Conservation (phyloP, 2,329 filamentous ascomycete genomes). For the Claviceps fusiformis region DNA sequence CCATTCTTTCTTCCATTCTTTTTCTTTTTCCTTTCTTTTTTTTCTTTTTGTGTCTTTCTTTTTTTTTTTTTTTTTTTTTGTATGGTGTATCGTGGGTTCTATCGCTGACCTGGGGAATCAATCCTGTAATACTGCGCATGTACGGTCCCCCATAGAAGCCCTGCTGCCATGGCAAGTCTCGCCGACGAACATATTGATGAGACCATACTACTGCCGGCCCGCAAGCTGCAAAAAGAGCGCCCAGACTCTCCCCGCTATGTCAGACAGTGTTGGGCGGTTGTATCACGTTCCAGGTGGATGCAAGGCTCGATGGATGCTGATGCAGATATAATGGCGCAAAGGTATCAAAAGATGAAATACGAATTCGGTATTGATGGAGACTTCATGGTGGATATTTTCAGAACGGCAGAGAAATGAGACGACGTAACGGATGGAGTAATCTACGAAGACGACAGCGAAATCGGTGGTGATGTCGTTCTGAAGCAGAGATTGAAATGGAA, state of each 20-base stretch:
- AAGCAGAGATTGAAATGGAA: neutral
- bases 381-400: neutral
- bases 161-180: slow-evolving; percentile 2
- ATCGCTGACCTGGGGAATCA: slow-evolving; percentile 16
- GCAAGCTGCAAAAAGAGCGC: neutral
- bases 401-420: neutral
- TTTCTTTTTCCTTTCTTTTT: too few relatives aligned
- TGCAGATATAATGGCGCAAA: neutral
- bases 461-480: too few relatives aligned
- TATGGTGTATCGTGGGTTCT: neutral
- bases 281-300: neutral
- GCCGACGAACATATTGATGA: neutral
- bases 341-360: neutral
- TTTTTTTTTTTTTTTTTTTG: too few relatives aligned
- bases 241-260: neutral
- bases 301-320: neutral
- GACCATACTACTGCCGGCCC: slow-evolving; percentile 1
- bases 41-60: too few relatives aligned
- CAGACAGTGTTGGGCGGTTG: too few relatives aligned
- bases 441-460: neutral
- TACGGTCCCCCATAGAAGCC: slow-evolving; percentile 3
- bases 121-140: slow-evolving; percentile 18
- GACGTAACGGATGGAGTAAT: neutral
- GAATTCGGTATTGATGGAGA: neutral
- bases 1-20: too few relatives aligned